These are phyloP conservation scores for Coemansia aciculifera DNA, from an alignment of 192 early-diverging fungal genomes.

Conservation along the genomic window DNA sequence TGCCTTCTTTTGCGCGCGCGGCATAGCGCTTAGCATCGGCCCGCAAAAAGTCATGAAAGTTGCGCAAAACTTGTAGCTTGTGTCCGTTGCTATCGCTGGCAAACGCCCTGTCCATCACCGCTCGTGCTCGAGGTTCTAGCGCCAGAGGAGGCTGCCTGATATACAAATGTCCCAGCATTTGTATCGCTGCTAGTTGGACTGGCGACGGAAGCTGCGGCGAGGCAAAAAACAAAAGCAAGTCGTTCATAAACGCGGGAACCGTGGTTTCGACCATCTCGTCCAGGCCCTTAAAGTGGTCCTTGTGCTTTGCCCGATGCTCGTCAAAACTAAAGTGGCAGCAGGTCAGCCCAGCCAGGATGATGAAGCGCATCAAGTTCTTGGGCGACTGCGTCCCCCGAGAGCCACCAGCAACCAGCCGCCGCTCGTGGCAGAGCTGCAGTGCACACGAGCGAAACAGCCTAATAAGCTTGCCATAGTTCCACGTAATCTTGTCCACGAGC, in stretches of 20 bases:
- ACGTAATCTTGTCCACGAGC: slow-evolving; percentile 64
- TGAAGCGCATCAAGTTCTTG: slow-evolving; percentile 63
- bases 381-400: slow-evolving; percentile 25
- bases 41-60: slow-evolving; percentile 70
- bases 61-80: slow-evolving; percentile 69
- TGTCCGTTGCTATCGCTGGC: slow-evolving; percentile 43
- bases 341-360: slow-evolving; percentile 71
- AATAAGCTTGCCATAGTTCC: slow-evolving; percentile 53
- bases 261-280: slow-evolving; percentile 28
- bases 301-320: slow-evolving; percentile 38
- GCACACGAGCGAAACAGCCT: slow-evolving; percentile 57
- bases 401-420: slow-evolving; percentile 34
- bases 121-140: slow-evolving; percentile 54
- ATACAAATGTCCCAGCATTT: slow-evolving; percentile 71
- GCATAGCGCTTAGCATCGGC: slow-evolving; percentile 62
- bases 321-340: slow-evolving; percentile 85
- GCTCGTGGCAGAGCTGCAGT: slow-evolving; percentile 58
- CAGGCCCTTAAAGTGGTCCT: slow-evolving; percentile 43
- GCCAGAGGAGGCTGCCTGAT: slow-evolving; percentile 70
- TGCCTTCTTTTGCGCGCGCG: slow-evolving; percentile 47
- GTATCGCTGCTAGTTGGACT: slow-evolving; percentile 59
- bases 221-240: slow-evolving; percentile 52
- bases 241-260: slow-evolving; percentile 38
- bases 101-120: slow-evolving; percentile 72
- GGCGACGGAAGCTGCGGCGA: slow-evolving; percentile 21